A percentile compares a stretch with the other conserved stretches of the same genome.
Conservation (phyloP, 179 eudicot genomes). For the Silene noctiflora region DNA sequence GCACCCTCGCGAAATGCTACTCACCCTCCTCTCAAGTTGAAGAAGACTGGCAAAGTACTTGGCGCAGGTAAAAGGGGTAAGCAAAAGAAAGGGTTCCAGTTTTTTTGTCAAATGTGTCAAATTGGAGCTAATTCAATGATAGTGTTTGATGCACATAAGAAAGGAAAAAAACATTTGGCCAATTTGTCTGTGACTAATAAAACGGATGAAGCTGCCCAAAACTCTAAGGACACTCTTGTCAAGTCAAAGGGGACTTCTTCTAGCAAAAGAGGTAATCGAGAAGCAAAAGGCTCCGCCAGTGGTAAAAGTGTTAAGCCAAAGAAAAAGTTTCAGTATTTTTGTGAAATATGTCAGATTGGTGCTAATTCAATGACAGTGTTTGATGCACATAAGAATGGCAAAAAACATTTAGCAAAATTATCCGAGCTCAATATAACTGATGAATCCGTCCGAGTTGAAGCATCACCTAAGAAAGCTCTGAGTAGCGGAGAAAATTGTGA, state of each 20-base stretch:
- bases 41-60: neutral
- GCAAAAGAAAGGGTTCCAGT: neutral
- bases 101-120: conserved; percentile 49
- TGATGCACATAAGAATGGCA: conserved; percentile 47
- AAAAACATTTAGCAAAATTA: conserved; percentile 41
- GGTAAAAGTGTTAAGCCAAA: conserved; percentile 12
- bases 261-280: conserved; percentile 6
- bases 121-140: conserved; percentile 32
- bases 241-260: conserved; percentile 6
- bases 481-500: neutral
- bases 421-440: conserved; percentile 6
- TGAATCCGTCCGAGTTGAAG: conserved; percentile 8
- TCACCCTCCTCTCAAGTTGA: neutral
- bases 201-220: conserved; percentile 6
- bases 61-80: neutral
- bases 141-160: conserved; percentile 41
- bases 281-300: conserved; percentile 7
- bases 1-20: neutral
- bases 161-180: conserved; percentile 50
- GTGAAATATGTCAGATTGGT: conserved; percentile 45
- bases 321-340: conserved; percentile 36
- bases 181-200: conserved; percentile 20
- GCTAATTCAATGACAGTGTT: conserved; percentile 33
- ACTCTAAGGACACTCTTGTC: neutral
- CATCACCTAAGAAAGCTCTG: neutral